These are phyloP conservation scores for Backusella psychrophila DNA, from an alignment of 192 early-diverging fungal genomes.

Conservation along the genomic window DNA sequence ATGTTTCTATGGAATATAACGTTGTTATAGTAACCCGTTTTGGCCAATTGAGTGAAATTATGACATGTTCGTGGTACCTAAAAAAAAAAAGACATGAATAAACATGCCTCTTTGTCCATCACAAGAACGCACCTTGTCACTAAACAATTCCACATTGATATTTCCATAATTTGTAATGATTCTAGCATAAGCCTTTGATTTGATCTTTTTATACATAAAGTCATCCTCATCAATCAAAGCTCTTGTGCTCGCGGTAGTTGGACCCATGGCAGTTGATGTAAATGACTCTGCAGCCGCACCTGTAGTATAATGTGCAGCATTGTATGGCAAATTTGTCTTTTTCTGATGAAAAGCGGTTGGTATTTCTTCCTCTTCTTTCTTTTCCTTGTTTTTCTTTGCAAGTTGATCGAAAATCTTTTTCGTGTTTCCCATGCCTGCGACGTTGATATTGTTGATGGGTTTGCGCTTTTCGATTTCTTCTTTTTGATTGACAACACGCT, in stretches of 20 bases:
- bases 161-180: slow-evolving; percentile 84
- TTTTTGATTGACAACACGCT: slow-evolving; percentile 54
- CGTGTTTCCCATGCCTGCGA: slow-evolving; percentile 57
- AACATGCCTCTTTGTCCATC: not conserved
- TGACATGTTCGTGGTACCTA: slow-evolving; percentile 85
- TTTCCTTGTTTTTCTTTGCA: slow-evolving; percentile 33
- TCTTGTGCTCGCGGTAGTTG: slow-evolving; percentile 67
- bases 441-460: slow-evolving; percentile 62
- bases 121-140: slow-evolving; percentile 53
- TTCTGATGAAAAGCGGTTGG: slow-evolving; percentile 30
- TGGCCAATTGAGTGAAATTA: slow-evolving; percentile 89
- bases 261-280: slow-evolving; percentile 81
- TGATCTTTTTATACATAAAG: slow-evolving; percentile 85
- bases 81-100: slow-evolving; percentile 27
- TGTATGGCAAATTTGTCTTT: slow-evolving; percentile 56
- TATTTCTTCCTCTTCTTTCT: slow-evolving; percentile 13
- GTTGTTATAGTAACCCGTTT: slow-evolving; percentile 82
- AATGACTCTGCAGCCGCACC: slow-evolving; percentile 77
- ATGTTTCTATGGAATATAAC: slow-evolving; percentile 85
- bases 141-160: slow-evolving; percentile 78
- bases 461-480: slow-evolving; percentile 46
- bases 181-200: slow-evolving; percentile 73
- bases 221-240: slow-evolving; percentile 79
- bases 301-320: slow-evolving; percentile 82
- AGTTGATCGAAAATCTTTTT: slow-evolving; percentile 56